Percentiles rank a stretch among this genome's conserved stretches.
These are phyloP conservation scores for Castanea crenata DNA, from an alignment of 306 rosid species.

Conservation along the genomic window DNA sequence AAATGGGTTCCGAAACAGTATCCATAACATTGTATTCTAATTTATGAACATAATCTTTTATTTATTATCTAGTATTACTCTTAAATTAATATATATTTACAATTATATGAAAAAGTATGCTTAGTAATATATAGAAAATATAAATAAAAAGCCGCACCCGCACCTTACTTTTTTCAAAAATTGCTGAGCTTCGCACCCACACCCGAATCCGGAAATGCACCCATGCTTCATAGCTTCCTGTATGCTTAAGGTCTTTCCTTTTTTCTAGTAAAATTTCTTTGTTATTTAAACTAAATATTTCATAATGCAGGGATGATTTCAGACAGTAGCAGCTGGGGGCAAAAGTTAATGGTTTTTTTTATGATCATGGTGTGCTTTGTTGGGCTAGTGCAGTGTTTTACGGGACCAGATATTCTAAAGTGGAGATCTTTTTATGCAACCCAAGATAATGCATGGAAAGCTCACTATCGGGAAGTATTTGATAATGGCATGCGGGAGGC, in stretches of 20 bases:
- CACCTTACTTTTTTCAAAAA: too few species aligned
- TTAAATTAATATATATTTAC: too few species aligned
- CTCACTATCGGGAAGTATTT: slow-evolving; percentile 80
- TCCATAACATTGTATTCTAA: too few species aligned
- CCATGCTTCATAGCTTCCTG: too few species aligned
- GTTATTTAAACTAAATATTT: background rate
- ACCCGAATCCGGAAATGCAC: too few species aligned
- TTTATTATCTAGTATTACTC: too few species aligned
- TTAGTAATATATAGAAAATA: too few species aligned
- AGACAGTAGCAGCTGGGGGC: slow-evolving; percentile 35
- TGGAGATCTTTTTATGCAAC: slow-evolving; percentile 86
- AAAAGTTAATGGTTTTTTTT: slow-evolving; percentile 39
- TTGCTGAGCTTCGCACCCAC: too few species aligned
- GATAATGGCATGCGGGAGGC: slow-evolving; percentile 88
- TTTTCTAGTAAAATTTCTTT: background rate
- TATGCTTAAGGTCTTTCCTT: background rate
- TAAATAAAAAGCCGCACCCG: too few species aligned
- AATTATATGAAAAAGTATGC: too few species aligned
- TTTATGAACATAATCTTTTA: too few species aligned
- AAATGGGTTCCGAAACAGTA: too few species aligned
- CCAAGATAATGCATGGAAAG: slow-evolving; percentile 79
- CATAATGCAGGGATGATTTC: slow-evolving; percentile 41
- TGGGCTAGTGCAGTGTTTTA: slow-evolving; percentile 58
- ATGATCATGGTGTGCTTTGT: slow-evolving; percentile 41
- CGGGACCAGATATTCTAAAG: slow-evolving; percentile 65